phyloP scores from a whole-genome alignment of 768 basidiomycete genomes.

The Kwoniella europaea region DNA sequence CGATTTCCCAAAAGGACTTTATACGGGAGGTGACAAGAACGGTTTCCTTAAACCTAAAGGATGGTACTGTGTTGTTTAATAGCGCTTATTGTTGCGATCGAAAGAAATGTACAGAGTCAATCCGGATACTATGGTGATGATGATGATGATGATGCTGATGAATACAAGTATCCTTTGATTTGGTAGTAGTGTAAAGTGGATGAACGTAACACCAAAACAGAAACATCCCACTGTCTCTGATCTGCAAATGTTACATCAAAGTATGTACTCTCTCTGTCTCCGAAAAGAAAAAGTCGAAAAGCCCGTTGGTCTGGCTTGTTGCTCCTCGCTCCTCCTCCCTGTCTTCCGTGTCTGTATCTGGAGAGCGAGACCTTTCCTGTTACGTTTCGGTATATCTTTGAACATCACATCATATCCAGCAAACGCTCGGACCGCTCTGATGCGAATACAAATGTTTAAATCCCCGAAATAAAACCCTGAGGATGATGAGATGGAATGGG shows the following conservation, averaged over 20 bases:
- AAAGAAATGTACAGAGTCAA: not conserved
- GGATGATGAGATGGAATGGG: too few relatives aligned
- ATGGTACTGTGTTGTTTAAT: not conserved
- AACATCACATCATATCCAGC: not conserved
- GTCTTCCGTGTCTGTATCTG: not conserved
- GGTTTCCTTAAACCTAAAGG: not conserved
- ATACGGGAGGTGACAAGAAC: not conserved
- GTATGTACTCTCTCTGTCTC: too few relatives aligned
- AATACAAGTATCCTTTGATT: not conserved
- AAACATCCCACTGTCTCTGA: too few relatives aligned
- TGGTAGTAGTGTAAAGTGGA: too few relatives aligned
- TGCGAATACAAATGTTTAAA: not conserved
- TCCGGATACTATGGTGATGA: not conserved
- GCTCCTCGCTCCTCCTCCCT: not conserved
- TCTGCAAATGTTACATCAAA: too few relatives aligned
- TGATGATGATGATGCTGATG: not conserved
- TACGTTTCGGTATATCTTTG: not conserved
- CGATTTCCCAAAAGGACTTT: not conserved
- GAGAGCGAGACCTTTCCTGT: not conserved
- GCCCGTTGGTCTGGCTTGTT: too few relatives aligned
- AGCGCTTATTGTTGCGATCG: not conserved
- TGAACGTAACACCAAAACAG: too few relatives aligned
- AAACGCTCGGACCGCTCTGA: not conserved
- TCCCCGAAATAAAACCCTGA: not conserved
- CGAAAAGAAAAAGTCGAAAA: too few relatives aligned